A percentile compares a stretch with the other conserved stretches of the same genome.
phyloP scores from a whole-genome alignment of 2,329 filamentous ascomycete genomes.

The Coleophoma cylindrospora region DNA sequence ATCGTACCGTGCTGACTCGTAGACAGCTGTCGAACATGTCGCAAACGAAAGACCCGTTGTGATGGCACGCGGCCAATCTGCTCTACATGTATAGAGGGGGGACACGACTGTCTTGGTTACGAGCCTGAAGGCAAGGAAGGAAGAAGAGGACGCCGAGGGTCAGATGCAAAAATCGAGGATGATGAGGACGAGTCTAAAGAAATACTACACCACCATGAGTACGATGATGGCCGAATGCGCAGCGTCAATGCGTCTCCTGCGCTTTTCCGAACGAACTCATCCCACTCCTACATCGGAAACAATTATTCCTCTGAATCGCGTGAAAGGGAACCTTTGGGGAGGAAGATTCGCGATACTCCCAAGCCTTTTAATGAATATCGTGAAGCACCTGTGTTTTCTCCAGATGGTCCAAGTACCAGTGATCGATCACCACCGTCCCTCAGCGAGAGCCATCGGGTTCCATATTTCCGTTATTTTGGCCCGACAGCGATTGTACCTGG shows the following conservation, averaged over 20 bases:
- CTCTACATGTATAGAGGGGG: slow-evolving; percentile 68
- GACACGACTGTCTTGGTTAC: slow-evolving; percentile 65
- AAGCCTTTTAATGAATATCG: slow-evolving; percentile 10
- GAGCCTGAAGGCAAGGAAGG: slow-evolving; percentile 30
- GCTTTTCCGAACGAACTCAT: background rate
- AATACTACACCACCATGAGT: too few species aligned
- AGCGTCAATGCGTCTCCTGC: too few species aligned
- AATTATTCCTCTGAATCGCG: background rate
- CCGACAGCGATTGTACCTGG: slow-evolving; percentile 88
- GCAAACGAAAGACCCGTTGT: slow-evolving; percentile 71
- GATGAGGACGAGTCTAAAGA: slow-evolving; percentile 28
- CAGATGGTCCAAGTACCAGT: slow-evolving; percentile 25
- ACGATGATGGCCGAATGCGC: too few species aligned
- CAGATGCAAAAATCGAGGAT: slow-evolving; percentile 29
- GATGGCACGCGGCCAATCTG: slow-evolving; percentile 68
- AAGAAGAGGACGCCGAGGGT: slow-evolving; percentile 16
- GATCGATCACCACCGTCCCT: slow-evolving; percentile 33
- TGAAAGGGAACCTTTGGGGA: slow-evolving; percentile 1
- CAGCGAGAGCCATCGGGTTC: slow-evolving; percentile 60
- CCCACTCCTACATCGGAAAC: slow-evolving; percentile 3
- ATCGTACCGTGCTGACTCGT: too few species aligned
- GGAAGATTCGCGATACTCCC: background rate
- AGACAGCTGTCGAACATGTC: slow-evolving; percentile 63
- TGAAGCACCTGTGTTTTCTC: slow-evolving; percentile 17
- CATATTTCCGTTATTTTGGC: slow-evolving; percentile 88